Evolutionary conservation across 2,329 filamentous ascomycete species (phyloP).

Genomic region (Albophoma yamanashiensis): DNA sequence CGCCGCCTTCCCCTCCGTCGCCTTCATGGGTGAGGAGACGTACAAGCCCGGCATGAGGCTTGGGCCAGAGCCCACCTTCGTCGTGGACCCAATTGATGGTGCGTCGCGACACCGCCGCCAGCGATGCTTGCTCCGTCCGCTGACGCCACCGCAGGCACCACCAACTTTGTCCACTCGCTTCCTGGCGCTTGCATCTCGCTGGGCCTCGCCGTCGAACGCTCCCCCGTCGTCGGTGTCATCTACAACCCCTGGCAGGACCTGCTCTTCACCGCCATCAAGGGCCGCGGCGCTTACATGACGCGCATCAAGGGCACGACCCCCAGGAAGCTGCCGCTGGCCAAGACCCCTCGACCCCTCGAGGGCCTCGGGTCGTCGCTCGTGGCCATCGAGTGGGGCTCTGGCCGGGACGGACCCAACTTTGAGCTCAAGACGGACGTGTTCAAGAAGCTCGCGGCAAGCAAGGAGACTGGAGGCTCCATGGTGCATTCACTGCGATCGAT

Average conservation of each 20-base stretch:
- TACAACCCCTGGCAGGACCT: constrained; percentile 68
- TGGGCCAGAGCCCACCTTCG: constrained; percentile 60
- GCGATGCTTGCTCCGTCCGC: neutral
- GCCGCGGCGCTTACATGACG: constrained; percentile 53
- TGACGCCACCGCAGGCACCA: constrained; percentile 33
- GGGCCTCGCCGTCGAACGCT: constrained; percentile 53
- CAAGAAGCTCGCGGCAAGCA: constrained; percentile 43
- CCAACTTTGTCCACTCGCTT: constrained; percentile 71
- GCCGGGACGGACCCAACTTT: constrained; percentile 59
- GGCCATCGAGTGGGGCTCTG: constrained; percentile 63
- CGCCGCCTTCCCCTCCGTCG: constrained; percentile 40
- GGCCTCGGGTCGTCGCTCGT: constrained; percentile 55
- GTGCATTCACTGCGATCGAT: constrained; percentile 62
- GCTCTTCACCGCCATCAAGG: constrained; percentile 59
- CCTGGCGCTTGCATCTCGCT: constrained; percentile 68
- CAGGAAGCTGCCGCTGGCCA: constrained; percentile 27
- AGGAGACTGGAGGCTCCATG: constrained; percentile 60
- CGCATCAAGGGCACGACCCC: constrained; percentile 28
- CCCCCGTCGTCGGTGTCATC: constrained; percentile 60
- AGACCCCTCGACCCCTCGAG: constrained; percentile 42
- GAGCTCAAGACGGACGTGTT: constrained; percentile 59
- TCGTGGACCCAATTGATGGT: constrained; percentile 75
- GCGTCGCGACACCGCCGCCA: neutral
- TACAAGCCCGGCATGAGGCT: constrained; percentile 56
- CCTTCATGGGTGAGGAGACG: constrained; percentile 69